Percentiles rank a stretch among this genome's conserved stretches.
These are phyloP conservation scores for Trametes punicea DNA, from an alignment of 768 basidiomycete species.

Conservation along the genomic window DNA sequence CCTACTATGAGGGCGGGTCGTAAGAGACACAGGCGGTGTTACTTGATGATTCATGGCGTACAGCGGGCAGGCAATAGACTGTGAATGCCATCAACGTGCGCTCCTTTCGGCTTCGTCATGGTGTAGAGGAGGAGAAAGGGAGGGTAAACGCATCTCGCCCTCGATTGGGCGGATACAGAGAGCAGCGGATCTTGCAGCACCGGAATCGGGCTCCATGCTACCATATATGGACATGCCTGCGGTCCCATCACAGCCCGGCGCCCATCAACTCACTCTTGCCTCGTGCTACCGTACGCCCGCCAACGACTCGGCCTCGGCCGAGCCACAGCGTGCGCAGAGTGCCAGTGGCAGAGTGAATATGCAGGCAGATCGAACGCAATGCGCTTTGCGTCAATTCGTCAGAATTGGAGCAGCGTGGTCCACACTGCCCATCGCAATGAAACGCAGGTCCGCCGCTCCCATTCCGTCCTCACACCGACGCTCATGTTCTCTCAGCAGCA, in stretches of 20 bases:
- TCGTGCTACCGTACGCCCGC: neutral
- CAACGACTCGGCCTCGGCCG: neutral
- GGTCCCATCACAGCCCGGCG: neutral
- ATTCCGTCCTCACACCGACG: neutral
- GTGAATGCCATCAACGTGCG: no score
- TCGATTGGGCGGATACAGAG: conserved; percentile 1
- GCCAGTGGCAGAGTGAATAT: neutral
- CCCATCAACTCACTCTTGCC: neutral
- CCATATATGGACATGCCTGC: neutral
- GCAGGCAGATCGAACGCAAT: neutral
- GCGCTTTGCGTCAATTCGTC: neutral
- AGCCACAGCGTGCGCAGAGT: neutral
- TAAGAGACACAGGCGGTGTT: no score
- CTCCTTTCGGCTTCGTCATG: neutral
- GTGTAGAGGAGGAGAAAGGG: neutral
- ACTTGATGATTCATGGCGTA: no score
- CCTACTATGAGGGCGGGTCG: neutral
- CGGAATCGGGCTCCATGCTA: neutral
- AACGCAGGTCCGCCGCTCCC: neutral
- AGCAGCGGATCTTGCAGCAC: conserved; percentile 3
- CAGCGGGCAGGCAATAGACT: no score
- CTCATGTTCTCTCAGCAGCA: neutral
- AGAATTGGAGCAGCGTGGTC: neutral
- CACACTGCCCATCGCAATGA: neutral
- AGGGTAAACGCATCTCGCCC: neutral